phyloP scores from a whole-genome alignment of 2,329 filamentous ascomycete species.

The Fusarium keratoplasticum region DNA sequence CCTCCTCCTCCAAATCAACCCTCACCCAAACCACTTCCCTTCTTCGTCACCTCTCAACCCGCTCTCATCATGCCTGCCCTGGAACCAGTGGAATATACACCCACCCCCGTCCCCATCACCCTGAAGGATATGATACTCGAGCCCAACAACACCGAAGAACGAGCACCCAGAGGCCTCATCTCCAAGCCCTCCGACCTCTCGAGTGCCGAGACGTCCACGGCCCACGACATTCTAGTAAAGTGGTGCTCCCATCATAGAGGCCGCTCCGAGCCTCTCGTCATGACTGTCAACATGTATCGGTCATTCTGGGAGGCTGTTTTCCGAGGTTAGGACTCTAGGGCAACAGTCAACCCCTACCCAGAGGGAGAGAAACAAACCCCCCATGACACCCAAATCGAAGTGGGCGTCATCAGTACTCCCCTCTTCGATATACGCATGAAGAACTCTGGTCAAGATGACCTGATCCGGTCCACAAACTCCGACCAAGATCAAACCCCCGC shows the following conservation, averaged over 20 bases:
- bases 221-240: neutral
- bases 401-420: neutral
- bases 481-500: neutral
- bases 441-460: too few relatives aligned
- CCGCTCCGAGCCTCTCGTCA: neutral
- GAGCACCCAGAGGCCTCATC: neutral
- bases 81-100: too few relatives aligned
- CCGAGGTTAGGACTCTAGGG: neutral
- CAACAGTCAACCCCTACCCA: neutral
- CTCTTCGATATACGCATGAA: too few relatives aligned
- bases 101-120: neutral
- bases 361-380: neutral
- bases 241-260: neutral
- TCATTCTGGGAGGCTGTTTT: neutral
- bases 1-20: too few relatives aligned
- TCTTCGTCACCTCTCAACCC: neutral
- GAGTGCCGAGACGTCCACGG: accelerated
- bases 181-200: neutral
- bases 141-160: neutral
- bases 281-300: neutral
- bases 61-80: neutral
- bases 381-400: neutral
- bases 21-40: neutral
- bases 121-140: accelerated
- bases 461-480: too few relatives aligned